Conservation (phyloP, 805 yeast genomes). For the Barnettozyma wickerhamii region DNA sequence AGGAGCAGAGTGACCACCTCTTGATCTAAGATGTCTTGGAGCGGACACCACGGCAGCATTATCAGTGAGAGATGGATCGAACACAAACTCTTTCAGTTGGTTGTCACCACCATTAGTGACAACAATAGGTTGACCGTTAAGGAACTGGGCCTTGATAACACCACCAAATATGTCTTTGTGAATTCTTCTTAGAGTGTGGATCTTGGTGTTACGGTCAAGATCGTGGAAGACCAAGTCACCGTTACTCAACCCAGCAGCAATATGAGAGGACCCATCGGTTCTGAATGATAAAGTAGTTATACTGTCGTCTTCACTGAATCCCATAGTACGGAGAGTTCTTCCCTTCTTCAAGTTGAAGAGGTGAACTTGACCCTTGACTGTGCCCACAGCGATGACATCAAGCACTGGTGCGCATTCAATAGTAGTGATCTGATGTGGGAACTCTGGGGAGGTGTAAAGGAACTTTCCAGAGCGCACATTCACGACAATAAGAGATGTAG, state of each 20-base stretch:
- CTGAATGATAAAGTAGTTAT: conserved; percentile 72
- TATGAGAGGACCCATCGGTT: conserved; percentile 83
- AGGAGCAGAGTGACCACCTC: conserved; percentile 98
- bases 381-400: conserved; percentile 78
- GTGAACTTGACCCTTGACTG: conserved; percentile 58
- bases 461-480: conserved; percentile 78
- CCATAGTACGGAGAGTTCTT: conserved; percentile 46
- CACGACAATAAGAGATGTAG: conserved; percentile 52
- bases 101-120: conserved; percentile 92
- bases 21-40: conserved; percentile 84
- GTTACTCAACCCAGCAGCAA: conserved; percentile 69
- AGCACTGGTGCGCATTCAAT: conserved; percentile 82
- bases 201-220: conserved; percentile 62
- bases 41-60: conserved; percentile 65
- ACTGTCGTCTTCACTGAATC: conserved; percentile 31
- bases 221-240: conserved; percentile 91
- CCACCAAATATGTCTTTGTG: conserved; percentile 78
- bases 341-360: conserved; percentile 69
- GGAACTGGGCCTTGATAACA: conserved; percentile 63
- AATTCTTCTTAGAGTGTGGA: conserved; percentile 68
- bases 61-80: conserved; percentile 78
- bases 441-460: conserved; percentile 52
- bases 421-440: conserved; percentile 57
- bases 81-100: conserved; percentile 81
- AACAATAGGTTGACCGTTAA: conserved; percentile 88